A percentile compares a stretch with the other conserved stretches of the same genome.
Conservation (phyloP, 805 yeast genomes). For the Kodamaea laetipori region DNA sequence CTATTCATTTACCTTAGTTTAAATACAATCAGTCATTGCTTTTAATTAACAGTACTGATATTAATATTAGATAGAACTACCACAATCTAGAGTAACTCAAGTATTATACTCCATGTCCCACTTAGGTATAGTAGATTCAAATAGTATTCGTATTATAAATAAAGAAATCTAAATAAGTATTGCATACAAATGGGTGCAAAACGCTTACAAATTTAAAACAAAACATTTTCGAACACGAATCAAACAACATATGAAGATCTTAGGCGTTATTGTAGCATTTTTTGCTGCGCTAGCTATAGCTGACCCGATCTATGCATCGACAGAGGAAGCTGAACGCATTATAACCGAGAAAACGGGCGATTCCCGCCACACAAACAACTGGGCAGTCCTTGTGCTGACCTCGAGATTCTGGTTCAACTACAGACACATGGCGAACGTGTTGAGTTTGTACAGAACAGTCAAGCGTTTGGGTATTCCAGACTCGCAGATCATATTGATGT, state of each 20-base stretch:
- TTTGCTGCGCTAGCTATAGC: constrained; percentile 13
- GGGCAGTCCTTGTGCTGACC: constrained; percentile 93
- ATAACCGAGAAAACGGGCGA: constrained; percentile 19
- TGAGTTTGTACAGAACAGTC: constrained; percentile 93
- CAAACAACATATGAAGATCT: constrained; percentile 5
- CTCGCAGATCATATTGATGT: constrained; percentile 93
- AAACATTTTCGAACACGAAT: constrained; percentile 3
- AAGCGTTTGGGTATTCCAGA: constrained; percentile 97
- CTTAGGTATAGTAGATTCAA: too few relatives aligned
- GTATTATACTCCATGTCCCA: too few relatives aligned
- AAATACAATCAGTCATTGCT: too few relatives aligned
- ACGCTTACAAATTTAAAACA: background rate
- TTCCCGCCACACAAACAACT: constrained; percentile 62
- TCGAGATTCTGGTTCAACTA: constrained; percentile 98
- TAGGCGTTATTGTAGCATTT: constrained; percentile 1
- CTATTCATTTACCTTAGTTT: too few relatives aligned
- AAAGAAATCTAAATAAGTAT: too few relatives aligned
- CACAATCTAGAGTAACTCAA: too few relatives aligned
- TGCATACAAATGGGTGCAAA: background rate
- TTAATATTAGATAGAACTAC: too few relatives aligned
- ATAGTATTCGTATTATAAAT: too few relatives aligned
- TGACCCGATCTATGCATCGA: constrained; percentile 15
- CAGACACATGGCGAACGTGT: constrained; percentile 94
- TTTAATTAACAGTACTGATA: too few relatives aligned
- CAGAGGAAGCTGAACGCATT: constrained; percentile 26